Percentiles rank a stretch among this genome's conserved stretches.
Conservation (phyloP, 331 rosid genomes). For the Rhamnella rubrinervis region DNA sequence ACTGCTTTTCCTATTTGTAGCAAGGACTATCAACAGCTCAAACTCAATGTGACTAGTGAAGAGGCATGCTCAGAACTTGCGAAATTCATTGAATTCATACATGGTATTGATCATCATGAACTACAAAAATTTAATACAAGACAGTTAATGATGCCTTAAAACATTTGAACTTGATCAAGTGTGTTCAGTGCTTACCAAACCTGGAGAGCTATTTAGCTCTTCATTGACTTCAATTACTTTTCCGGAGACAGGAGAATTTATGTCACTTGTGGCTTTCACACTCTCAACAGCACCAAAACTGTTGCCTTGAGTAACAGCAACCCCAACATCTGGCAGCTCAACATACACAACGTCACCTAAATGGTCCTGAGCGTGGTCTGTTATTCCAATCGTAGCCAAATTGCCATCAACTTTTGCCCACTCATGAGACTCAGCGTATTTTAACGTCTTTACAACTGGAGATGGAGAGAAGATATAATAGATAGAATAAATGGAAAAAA, state of each 20-base stretch:
- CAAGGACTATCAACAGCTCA: too few relatives aligned
- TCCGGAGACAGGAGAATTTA: conserved; percentile 16
- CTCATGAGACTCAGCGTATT: conserved; percentile 9
- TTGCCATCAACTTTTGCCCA: conserved; percentile 21
- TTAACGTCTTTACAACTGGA: conserved; percentile 2
- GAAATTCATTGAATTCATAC: too few relatives aligned
- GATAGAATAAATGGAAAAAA: background rate
- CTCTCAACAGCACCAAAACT: conserved; percentile 8
- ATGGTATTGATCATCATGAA: too few relatives aligned
- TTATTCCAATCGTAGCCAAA: conserved; percentile 10
- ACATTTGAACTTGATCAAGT: too few relatives aligned
- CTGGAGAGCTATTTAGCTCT: conserved; percentile 10
- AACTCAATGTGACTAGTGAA: too few relatives aligned
- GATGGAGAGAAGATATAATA: background rate
- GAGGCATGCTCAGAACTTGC: too few relatives aligned
- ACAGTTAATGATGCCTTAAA: too few relatives aligned
- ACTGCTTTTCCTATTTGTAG: too few relatives aligned
- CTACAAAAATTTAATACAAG: too few relatives aligned
- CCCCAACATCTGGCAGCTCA: conserved; percentile 14
- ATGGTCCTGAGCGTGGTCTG: conserved; percentile 13
- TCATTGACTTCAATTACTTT: conserved; percentile 9
- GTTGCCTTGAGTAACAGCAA: conserved; percentile 1
- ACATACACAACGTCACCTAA: conserved; percentile 9
- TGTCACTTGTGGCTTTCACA: conserved; percentile 13
- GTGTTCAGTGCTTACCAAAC: conserved; percentile 7